These are phyloP conservation scores for Fusarium mangiferae DNA, from an alignment of 2,329 filamentous ascomycete genomes.

Conservation along the genomic window DNA sequence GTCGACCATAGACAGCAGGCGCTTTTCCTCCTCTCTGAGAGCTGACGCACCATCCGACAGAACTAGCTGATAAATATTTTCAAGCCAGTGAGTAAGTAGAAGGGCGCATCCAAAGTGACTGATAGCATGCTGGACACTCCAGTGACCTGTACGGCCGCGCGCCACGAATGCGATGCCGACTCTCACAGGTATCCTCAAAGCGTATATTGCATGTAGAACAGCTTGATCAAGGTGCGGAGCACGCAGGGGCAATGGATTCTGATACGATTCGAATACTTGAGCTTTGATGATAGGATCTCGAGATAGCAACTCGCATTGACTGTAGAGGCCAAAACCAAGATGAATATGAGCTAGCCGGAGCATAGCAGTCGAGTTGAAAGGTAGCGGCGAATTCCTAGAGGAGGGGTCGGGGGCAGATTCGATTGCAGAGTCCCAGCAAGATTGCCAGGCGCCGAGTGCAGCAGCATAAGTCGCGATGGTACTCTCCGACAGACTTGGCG, in stretches of 20 bases:
- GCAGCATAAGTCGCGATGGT: not conserved
- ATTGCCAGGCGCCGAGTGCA: not conserved
- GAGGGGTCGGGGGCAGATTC: not conserved
- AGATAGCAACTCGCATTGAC: not conserved
- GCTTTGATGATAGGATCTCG: not conserved
- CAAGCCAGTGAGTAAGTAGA: conserved; percentile 21
- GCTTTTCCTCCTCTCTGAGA: not conserved
- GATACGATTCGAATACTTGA: not conserved
- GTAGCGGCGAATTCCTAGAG: not conserved
- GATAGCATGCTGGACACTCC: conserved; percentile 27
- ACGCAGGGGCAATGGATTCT: not conserved
- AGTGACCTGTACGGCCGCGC: conserved; percentile 19
- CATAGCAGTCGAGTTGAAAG: conserved; percentile 3
- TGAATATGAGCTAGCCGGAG: not conserved
- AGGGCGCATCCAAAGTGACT: conserved; percentile 24
- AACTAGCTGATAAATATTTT: not conserved
- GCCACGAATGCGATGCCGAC: conserved; percentile 28
- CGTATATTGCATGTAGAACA: conserved; percentile 22
- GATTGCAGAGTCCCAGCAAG: not conserved
- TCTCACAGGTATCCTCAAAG: conserved; percentile 20
- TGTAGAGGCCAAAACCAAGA: not conserved
- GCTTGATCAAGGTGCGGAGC: conserved; percentile 23
- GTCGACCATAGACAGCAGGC: not conserved
- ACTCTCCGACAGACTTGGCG: not conserved
- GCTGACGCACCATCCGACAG: not conserved